Base-by-base conservation (phyloP, 331 rosid species). In the Malus hybrid region DNA sequence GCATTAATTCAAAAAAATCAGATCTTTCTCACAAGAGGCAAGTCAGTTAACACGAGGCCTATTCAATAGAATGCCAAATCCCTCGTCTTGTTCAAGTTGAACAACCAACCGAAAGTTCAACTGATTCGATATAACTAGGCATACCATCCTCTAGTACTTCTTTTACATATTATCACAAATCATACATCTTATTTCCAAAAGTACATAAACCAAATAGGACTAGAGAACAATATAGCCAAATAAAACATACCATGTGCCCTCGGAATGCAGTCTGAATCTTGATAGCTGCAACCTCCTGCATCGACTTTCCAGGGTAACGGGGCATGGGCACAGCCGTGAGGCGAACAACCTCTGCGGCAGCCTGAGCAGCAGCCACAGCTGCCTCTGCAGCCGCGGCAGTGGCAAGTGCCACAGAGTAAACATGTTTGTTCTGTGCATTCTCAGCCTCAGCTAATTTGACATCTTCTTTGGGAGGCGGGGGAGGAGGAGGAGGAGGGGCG, bases 341-440 rank as follows among this genome's bases (percentile, higher is more conserved):
- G 60, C 93, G 90, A 68, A 84, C 80, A 55, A 80, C 92, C 87
- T 84, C 96, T 3, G 88, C 96, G 1, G 96, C 96, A 53, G 93
- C 90, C 73, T 85, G 87, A 66, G 90, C 93, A 7, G 95, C 93
- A 34, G 97, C 93, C 30, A 80, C 97, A 7, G 99, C 97, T 1
- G 96, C 99, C 70, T 91, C 96, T 1, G 98, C 93, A 7, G 96
- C 97, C 14, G 81, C 91, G 1, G 95, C 93, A 4, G 97, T 85
- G 78, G 97, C 98, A 58, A 91, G 77, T 46, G 91, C 94, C 82
- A 91, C 89, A 16, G 97, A 88, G 70, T 90, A 88, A 32, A 90
- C 87, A 57, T 82, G 96, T 50, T 90, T 88, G 84, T 39, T 87
- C 71, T 86, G 89, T 75, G 86, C 90, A 73, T 80, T 77, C 80